Conservation (phyloP, 768 basidiomycete species). For the Mycena polygramma region DNA sequence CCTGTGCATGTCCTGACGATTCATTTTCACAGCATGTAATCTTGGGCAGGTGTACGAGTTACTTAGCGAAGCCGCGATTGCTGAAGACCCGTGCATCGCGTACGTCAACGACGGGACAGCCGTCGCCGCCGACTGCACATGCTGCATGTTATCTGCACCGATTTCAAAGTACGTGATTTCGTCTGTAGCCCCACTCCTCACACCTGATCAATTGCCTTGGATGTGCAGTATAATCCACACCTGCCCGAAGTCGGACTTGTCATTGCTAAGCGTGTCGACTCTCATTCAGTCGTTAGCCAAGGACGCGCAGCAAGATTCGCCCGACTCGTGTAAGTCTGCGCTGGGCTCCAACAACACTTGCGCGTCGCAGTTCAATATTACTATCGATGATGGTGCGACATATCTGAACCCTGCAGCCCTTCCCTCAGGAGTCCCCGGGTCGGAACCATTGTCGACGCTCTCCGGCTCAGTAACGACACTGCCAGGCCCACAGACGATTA, state of each 20-base stretch:
- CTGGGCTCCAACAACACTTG: conserved; percentile 11
- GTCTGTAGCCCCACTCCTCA: too few relatives aligned
- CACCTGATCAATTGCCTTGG: neutral
- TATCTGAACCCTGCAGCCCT: conserved; percentile 17
- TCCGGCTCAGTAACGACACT: conserved; percentile 10
- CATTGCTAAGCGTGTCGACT: conserved; percentile 16
- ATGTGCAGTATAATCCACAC: conserved; percentile 20
- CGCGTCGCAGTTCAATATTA: conserved; percentile 12
- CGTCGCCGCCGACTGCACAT: neutral
- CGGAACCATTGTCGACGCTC: conserved; percentile 16
- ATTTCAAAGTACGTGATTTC: conserved; percentile 19
- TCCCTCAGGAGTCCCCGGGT: conserved; percentile 13
- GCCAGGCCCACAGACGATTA: conserved; percentile 18
- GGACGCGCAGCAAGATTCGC: neutral
- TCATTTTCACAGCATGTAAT: conserved; percentile 18
- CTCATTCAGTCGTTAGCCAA: conserved; percentile 13
- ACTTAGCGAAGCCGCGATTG: conserved; percentile 11
- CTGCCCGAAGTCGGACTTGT: conserved; percentile 13
- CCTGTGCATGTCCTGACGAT: neutral
- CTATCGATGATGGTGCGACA: neutral
- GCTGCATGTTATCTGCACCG: conserved; percentile 16
- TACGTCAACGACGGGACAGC: neutral
- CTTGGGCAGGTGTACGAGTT: conserved; percentile 16
- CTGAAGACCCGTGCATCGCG: conserved; percentile 14
- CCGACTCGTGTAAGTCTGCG: conserved; percentile 11